phyloP scores from a whole-genome alignment of 208 protist species.

The Lotmaria passim region DNA sequence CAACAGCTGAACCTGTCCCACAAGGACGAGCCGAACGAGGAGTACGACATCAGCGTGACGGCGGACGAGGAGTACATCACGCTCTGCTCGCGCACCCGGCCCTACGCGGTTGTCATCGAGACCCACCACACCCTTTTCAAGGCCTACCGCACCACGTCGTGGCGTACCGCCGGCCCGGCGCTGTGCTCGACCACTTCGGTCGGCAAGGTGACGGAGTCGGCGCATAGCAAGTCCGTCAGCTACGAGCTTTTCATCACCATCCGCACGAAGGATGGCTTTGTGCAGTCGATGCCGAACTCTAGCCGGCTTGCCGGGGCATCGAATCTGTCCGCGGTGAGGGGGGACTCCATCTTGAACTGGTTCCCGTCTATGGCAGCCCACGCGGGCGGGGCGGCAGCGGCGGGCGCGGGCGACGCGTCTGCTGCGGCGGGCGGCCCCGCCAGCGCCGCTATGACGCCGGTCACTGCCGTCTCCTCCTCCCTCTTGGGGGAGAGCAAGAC shows the following conservation, averaged over 20 bases:
- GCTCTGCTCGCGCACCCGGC: conserved; percentile 61
- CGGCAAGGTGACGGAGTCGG: conserved; percentile 73
- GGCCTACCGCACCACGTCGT: conserved; percentile 82
- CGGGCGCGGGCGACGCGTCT: conserved; percentile 19
- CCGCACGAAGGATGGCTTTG: conserved; percentile 75
- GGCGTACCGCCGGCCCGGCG: conserved; percentile 65
- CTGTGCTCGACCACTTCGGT: conserved; percentile 74
- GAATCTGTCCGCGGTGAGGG: conserved; percentile 42
- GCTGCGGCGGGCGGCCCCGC: conserved; percentile 23
- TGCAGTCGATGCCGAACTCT: conserved; percentile 72
- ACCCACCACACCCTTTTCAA: conserved; percentile 78
- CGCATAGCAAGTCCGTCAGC: conserved; percentile 69
- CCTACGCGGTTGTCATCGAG: conserved; percentile 81
- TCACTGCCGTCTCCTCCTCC: conserved; percentile 86
- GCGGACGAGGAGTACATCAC: conserved; percentile 89
- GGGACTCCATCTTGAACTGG: conserved; percentile 64
- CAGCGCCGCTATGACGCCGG: conserved; percentile 32
- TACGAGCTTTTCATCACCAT: conserved; percentile 82
- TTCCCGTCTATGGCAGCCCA: conserved; percentile 53
- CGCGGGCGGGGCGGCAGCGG: conserved; percentile 17
- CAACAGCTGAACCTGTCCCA: conserved; percentile 79
- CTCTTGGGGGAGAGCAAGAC: conserved; percentile 68
- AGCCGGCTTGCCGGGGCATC: conserved; percentile 74
- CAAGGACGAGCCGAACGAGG: conserved; percentile 38
- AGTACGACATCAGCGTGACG: conserved; percentile 79